These are phyloP conservation scores for Prunus dulcis DNA, from an alignment of 306 rosid genomes.

Conservation along the genomic window DNA sequence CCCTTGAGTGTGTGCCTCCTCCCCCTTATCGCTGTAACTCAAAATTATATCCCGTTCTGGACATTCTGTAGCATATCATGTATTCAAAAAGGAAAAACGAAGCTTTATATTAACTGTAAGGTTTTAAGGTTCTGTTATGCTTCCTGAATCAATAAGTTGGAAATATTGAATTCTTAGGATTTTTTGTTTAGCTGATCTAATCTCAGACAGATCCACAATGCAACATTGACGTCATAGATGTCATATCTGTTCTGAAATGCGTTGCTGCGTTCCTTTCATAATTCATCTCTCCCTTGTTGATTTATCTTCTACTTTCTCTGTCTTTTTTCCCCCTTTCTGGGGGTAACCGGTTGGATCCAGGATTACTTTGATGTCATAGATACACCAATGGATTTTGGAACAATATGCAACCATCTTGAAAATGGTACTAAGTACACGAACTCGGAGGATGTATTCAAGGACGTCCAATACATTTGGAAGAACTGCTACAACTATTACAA, in stretches of 20 bases:
- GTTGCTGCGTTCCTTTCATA: background rate
- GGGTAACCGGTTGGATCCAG: constrained; percentile 42
- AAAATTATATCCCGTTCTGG: background rate
- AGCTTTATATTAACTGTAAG: background rate
- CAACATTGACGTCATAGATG: background rate
- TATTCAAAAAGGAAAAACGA: background rate
- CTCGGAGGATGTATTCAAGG: constrained; percentile 58
- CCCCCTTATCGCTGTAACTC: too few relatives aligned
- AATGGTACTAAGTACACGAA: constrained; percentile 50
- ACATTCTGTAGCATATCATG: background rate
- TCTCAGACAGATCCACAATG: background rate
- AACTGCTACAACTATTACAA: constrained; percentile 62
- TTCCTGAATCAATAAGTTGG: background rate
- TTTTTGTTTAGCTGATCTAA: background rate
- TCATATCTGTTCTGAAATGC: background rate
- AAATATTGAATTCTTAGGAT: background rate
- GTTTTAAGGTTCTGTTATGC: background rate
- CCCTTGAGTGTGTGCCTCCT: too few relatives aligned
- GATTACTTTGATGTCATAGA: constrained; percentile 61
- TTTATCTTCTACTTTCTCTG: background rate
- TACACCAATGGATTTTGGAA: constrained; percentile 75
- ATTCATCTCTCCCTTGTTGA: background rate
- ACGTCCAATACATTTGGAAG: constrained; percentile 62
- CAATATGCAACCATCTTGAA: constrained; percentile 60
- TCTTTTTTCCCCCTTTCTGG: background rate